These are phyloP conservation scores for Auriscalpium vulgare DNA, from an alignment of 768 basidiomycete genomes.

Conservation along the genomic window DNA sequence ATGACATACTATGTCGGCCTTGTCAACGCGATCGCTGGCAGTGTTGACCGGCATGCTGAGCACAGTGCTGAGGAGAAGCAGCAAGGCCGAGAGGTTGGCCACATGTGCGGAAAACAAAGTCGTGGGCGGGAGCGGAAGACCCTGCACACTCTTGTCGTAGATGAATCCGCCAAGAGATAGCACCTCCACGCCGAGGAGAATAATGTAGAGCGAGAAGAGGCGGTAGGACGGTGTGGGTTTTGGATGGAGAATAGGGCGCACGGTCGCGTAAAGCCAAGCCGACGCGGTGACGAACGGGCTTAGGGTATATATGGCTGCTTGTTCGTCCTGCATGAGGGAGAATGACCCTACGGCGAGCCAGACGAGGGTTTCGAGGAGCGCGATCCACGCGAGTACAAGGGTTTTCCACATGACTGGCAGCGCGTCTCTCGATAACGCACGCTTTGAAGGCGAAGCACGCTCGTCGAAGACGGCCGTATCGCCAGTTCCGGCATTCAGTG, in stretches of 20 bases:
- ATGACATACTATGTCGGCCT: slow-evolving; percentile 52
- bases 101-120: slow-evolving; percentile 20
- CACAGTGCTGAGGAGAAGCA: slow-evolving; percentile 37
- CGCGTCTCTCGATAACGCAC: no score
- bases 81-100: slow-evolving; percentile 37
- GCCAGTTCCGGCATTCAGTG: not conserved
- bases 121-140: slow-evolving; percentile 32
- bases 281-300: slow-evolving; percentile 40
- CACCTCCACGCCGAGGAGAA: slow-evolving; percentile 38
- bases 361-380: slow-evolving; percentile 44
- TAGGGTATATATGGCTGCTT: slow-evolving; percentile 26
- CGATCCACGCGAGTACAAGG: slow-evolving; percentile 41
- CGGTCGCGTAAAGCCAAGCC: slow-evolving; percentile 63
- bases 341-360: slow-evolving; percentile 62
- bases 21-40: slow-evolving; percentile 45
- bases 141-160: slow-evolving; percentile 42
- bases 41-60: slow-evolving; percentile 58
- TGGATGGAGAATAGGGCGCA: slow-evolving; percentile 46
- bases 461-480: not conserved
- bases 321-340: slow-evolving; percentile 28
- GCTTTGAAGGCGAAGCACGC: no score
- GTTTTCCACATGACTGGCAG: slow-evolving; percentile 42
- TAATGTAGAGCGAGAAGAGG: slow-evolving; percentile 49
- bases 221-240: slow-evolving; percentile 54
- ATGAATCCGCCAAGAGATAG: slow-evolving; percentile 46